phyloP scores from a whole-genome alignment of 805 yeast species.

The Kuraishia cidri region DNA sequence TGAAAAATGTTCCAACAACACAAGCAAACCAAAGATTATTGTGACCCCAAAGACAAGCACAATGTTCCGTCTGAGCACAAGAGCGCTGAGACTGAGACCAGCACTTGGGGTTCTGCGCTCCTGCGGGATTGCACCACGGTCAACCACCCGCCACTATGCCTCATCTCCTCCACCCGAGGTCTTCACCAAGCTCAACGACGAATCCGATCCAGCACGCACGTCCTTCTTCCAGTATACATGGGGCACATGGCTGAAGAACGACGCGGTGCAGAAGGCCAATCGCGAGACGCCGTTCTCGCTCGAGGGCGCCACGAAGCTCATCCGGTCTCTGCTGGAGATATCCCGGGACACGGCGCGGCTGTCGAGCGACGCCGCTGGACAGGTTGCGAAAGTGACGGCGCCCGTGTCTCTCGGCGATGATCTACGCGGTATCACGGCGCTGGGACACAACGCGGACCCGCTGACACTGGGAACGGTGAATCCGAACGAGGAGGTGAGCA shows the following conservation, averaged over 20 bases:
- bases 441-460: constrained; percentile 38
- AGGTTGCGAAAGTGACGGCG: constrained; percentile 9
- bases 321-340: constrained; percentile 32
- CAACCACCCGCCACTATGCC: too few species aligned
- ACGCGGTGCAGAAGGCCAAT: constrained; percentile 60
- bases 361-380: constrained; percentile 9
- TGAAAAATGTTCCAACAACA: too few species aligned
- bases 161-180: constrained; percentile 1
- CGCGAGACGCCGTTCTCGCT: constrained; percentile 79
- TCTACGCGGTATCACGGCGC: constrained; percentile 5
- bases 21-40: too few species aligned
- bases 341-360: constrained; percentile 23
- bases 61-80: too few species aligned
- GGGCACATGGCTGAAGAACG: constrained; percentile 92
- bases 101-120: too few species aligned
- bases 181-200: constrained; percentile 50
- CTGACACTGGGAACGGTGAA: constrained; percentile 32
- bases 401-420: constrained; percentile 12
- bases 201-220: constrained; percentile 57
- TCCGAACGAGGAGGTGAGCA: constrained; percentile 33
- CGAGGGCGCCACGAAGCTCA: constrained; percentile 57
- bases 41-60: too few species aligned
- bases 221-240: constrained; percentile 82
- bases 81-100: too few species aligned
- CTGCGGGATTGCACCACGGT: too few species aligned